These are phyloP conservation scores for Neckera pumila DNA, from an alignment of 225 moss, liverwort and hornwort species.

Conservation along the genomic window DNA sequence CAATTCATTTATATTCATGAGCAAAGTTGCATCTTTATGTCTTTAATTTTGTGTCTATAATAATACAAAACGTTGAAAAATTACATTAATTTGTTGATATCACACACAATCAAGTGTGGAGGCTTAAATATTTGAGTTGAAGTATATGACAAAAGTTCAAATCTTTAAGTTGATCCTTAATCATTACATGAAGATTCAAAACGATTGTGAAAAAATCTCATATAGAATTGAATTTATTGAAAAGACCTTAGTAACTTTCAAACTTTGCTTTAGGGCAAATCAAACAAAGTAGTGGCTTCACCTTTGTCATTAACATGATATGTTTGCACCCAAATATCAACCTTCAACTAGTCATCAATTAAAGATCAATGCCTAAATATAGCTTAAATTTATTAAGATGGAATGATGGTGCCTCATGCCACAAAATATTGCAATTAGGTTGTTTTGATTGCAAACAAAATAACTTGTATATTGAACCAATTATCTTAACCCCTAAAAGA, in stretches of 20 bases:
- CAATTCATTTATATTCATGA: not conserved
- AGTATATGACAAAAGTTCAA: not conserved
- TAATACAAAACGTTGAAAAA: not conserved
- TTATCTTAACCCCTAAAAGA: accelerated
- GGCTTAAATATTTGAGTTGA: no score
- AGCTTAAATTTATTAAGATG: no score
- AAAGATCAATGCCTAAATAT: accelerated
- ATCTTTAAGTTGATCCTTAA: not conserved
- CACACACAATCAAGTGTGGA: not conserved
- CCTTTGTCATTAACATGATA: not conserved
- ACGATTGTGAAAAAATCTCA: not conserved
- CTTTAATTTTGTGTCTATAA: not conserved
- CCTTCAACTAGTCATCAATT: not conserved
- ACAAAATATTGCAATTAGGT: no score
- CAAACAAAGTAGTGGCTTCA: not conserved
- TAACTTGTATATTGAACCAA: not conserved
- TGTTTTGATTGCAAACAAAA: not conserved
- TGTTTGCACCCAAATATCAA: not conserved
- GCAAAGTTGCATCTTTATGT: not conserved
- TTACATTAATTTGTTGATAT: not conserved
- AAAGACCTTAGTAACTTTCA: not conserved
- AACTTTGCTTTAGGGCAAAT: not conserved
- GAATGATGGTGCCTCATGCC: not conserved
- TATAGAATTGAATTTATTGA: not conserved
- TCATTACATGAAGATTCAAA: no score